Conservation (phyloP, 1,284 basidiomycete genomes). For the Cutaneotrichosporon daszewskae region DNA sequence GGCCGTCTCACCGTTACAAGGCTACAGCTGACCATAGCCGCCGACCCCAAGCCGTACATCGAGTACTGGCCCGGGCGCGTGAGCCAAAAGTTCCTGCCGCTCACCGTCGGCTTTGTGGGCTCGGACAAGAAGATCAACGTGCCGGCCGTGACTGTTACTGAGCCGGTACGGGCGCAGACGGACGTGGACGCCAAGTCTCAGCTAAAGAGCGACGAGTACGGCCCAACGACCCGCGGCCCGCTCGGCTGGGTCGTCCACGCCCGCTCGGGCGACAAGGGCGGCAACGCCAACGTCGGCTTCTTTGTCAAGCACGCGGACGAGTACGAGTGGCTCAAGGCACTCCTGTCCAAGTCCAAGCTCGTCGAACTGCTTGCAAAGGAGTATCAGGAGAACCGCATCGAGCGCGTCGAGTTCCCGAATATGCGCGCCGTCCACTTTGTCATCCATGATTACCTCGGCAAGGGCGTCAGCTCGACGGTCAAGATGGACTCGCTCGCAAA, state of each 20-base stretch:
- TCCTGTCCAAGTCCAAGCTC: conserved; percentile 16
- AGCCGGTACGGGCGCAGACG: neutral
- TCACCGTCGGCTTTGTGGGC: conserved; percentile 12
- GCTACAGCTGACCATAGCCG: neutral
- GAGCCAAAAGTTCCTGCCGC: conserved; percentile 5
- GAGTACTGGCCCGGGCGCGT: conserved; percentile 21
- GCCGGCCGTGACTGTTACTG: neutral
- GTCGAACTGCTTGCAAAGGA: conserved; percentile 20
- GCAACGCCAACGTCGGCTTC: conserved; percentile 27
- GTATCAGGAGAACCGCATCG: conserved; percentile 19
- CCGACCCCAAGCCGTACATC: conserved; percentile 11
- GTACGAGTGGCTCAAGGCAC: conserved; percentile 19
- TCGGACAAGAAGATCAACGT: conserved; percentile 1
- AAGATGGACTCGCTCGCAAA: conserved; percentile 16
- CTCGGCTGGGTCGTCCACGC: conserved; percentile 27
- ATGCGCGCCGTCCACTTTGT: conserved; percentile 34
- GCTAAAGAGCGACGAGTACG: conserved; percentile 4
- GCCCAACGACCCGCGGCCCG: conserved; percentile 17
- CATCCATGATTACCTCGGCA: conserved; percentile 36
- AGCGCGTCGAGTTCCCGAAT: conserved; percentile 28
- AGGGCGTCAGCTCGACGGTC: conserved; percentile 12
- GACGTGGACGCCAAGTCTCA: conserved; percentile 11
- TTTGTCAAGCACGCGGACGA: conserved; percentile 24
- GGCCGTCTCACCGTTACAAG: neutral
- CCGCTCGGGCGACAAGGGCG: conserved; percentile 31